A percentile compares a stretch with the other conserved stretches of the same genome.
phyloP scores from a whole-genome alignment of 202 grass and related monocot genomes.

The Bolboschoenoplectus hybrid region DNA sequence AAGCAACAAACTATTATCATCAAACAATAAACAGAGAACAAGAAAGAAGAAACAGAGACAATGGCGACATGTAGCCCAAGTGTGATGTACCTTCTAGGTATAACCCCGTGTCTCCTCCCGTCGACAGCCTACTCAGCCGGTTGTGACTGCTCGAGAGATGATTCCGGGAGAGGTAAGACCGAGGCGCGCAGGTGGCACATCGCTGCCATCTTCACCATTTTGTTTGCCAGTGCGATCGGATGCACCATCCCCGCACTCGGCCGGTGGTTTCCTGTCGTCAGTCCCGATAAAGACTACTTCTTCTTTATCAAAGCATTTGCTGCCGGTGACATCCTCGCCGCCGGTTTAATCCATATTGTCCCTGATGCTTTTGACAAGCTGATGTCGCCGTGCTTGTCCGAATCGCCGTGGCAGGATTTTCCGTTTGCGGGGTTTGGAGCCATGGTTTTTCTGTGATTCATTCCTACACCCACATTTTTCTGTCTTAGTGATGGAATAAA shows the following conservation, averaged over 20 bases:
- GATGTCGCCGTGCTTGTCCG: conserved; percentile 36
- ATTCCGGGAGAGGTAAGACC: conserved; percentile 28
- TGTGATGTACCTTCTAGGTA: not conserved
- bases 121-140: conserved; percentile 32
- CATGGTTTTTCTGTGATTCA: conserved; percentile 70
- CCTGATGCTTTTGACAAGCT: conserved; percentile 68
- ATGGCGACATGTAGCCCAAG: conserved; percentile 6
- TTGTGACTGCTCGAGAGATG: conserved; percentile 28
- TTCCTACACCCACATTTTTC: too few relatives aligned
- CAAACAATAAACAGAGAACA: not conserved
- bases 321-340: conserved; percentile 72
- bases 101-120: conserved; percentile 32
- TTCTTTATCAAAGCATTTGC: conserved; percentile 88
- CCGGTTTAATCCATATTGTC: conserved; percentile 76
- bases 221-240: conserved; percentile 58
- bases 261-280: conserved; percentile 44
- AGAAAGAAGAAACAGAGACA: not conserved
- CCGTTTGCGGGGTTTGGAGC: conserved; percentile 65
- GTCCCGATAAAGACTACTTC: conserved; percentile 61
- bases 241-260: conserved; percentile 59
- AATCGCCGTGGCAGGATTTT: conserved; percentile 50
- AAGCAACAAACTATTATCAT: not conserved
- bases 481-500: too few relatives aligned
- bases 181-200: conserved; percentile 47
- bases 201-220: conserved; percentile 66